Base-by-base conservation (phyloP, 176 grass and related monocot genomes). In the Ensete glaucum region DNA sequence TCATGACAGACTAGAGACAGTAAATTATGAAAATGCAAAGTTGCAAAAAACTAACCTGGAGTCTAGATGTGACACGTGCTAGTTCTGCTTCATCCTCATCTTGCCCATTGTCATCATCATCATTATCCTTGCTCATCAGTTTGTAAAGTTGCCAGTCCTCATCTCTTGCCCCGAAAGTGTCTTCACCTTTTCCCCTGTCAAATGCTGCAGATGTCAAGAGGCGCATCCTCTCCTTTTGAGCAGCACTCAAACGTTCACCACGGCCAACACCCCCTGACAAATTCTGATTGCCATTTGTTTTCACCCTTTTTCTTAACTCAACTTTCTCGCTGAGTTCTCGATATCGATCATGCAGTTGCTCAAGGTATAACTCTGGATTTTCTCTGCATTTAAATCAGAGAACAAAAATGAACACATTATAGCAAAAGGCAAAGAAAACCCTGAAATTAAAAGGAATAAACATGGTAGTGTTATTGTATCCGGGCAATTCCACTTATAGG, bases 91-190 rank as follows among this genome's bases (percentile, higher is more conserved):
- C 90, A 69, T 93, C 94, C 27, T 88, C 84, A 69, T 98, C 90
- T 8, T 86, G 85, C 76, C 86, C 78, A 3, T 98, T 83, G 62
- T 91, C 88, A 16, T 92, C 87, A 1, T 92, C 90, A 19, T 98
- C 90, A 71, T 83, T 91, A 13, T 85, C 90, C 87, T 89, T 93
- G 72, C 95, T 98, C 95, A 98, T 98, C 62, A 91, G 83, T 81
- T 94, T 98, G 66, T 94, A 98, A n/a, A 98, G 85, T 80, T 93
- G 76, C 95, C 95, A 98, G 80, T 98, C 90, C 84, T 93, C 90
- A 62, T 98, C 95, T 85, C 83, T 89, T 26, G 75, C 73, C 63
- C 95, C 90, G 86, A 98, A 98, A 8, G 95, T 98, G 79, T 98
- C 95, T 82, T 98, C 95, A 11, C 90, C 95, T 85, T 98, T 98